Percentiles rank a stretch among this genome's conserved stretches.
Evolutionary conservation across 2,329 filamentous ascomycete genomes (phyloP).

Genomic region (Botrytis deweyae): DNA sequence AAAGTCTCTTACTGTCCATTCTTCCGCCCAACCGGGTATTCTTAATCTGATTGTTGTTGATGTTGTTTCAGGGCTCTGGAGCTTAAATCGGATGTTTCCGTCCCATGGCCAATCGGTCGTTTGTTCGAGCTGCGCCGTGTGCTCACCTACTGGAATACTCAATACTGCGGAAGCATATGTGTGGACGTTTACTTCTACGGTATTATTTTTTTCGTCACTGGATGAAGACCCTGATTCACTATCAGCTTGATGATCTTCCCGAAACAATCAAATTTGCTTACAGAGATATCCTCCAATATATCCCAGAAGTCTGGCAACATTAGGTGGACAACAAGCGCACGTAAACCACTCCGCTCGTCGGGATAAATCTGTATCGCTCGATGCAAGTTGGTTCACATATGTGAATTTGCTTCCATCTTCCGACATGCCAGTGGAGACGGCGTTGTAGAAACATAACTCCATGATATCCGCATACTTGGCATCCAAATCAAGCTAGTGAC

Average conservation of each 20-base stretch:
- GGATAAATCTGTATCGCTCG: slow-evolving; percentile 50
- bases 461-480: slow-evolving; percentile 56
- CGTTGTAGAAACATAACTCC: slow-evolving; percentile 61
- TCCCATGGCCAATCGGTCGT: slow-evolving; percentile 58
- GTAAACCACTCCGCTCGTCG: slow-evolving; percentile 57
- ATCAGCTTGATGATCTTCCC: background rate
- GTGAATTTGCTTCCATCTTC: slow-evolving; percentile 57
- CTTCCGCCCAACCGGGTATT: slow-evolving; percentile 54
- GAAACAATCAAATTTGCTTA: slow-evolving; percentile 40
- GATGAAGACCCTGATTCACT: background rate
- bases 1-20: slow-evolving; percentile 34
- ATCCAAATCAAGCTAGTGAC: slow-evolving; percentile 48
- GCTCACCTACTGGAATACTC: slow-evolving; percentile 41
- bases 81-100: slow-evolving; percentile 49
- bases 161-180: slow-evolving; percentile 54
- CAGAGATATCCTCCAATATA: slow-evolving; percentile 58
- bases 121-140: slow-evolving; percentile 47
- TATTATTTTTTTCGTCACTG: slow-evolving; percentile 35
- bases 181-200: slow-evolving; percentile 51
- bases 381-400: slow-evolving; percentile 61
- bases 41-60: slow-evolving; percentile 49
- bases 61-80: slow-evolving; percentile 40
- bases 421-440: slow-evolving; percentile 57
- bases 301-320: slow-evolving; percentile 55
- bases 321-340: slow-evolving; percentile 60